These are phyloP conservation scores for Chlamydomonas sp. DNA, from an alignment of 139 green algal species.

Conservation along the genomic window DNA sequence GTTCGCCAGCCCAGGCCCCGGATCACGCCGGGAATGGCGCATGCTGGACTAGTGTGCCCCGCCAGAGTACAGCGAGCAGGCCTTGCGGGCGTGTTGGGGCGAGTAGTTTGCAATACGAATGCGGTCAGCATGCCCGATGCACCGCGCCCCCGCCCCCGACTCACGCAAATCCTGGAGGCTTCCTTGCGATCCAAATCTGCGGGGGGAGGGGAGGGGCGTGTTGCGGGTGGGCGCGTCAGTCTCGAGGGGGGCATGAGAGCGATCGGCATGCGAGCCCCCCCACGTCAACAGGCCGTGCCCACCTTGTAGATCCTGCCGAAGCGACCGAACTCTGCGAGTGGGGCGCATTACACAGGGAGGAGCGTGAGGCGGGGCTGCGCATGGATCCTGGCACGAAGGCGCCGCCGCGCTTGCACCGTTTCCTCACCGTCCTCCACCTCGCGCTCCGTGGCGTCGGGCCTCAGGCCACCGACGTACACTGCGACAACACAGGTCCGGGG, in stretches of 20 bases:
- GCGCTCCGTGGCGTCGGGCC: neutral
- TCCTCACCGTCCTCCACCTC: slow-evolving; percentile 17
- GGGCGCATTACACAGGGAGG: too few species aligned
- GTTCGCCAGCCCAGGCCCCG: too few species aligned
- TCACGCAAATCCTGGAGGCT: slow-evolving; percentile 18
- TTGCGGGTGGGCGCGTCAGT: neutral
- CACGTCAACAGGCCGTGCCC: neutral
- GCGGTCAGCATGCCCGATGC: too few species aligned
- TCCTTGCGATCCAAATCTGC: slow-evolving; percentile 17
- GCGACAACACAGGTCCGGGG: too few species aligned
- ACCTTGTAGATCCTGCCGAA: slow-evolving; percentile 16
- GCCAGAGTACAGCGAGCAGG: neutral
- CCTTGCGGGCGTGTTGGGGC: too few species aligned
- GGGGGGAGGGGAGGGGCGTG: neutral
- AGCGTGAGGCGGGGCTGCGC: too few species aligned
- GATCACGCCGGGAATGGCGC: too few species aligned
- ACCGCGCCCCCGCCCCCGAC: too few species aligned
- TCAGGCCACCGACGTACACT: neutral
- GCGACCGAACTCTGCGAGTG: slow-evolving; percentile 1
- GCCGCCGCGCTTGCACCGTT: too few species aligned
- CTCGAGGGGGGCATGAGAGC: too few species aligned
- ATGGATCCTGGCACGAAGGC: too few species aligned
- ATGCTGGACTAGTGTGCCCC: neutral
- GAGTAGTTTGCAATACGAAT: too few species aligned
- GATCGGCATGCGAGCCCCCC: neutral